A percentile compares a stretch with the other conserved stretches of the same genome.
Evolutionary conservation across 2,329 filamentous ascomycete species (phyloP).

Genomic region (Pseudocercospora eumusae): DNA sequence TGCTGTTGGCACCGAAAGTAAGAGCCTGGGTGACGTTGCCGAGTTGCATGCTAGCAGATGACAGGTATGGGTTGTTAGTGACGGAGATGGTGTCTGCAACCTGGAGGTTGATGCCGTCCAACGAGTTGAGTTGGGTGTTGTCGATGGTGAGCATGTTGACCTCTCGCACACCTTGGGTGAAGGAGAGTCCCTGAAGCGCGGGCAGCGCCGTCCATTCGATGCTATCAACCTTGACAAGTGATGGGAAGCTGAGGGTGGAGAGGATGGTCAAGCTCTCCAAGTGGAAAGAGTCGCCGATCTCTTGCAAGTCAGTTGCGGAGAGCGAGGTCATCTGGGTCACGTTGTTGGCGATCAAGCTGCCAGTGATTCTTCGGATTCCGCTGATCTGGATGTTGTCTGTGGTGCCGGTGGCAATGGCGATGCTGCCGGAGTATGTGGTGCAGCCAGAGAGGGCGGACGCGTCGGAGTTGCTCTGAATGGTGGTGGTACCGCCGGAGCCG

Average conservation of each 20-base stretch:
- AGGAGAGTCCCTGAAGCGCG: constrained; percentile 59
- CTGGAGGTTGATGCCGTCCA: constrained; percentile 78
- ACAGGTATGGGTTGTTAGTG: constrained; percentile 85
- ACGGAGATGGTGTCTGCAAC: constrained; percentile 74
- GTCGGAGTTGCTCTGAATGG: constrained; percentile 63
- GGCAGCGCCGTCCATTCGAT: constrained; percentile 75
- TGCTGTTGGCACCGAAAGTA: constrained; percentile 77
- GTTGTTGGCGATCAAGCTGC: constrained; percentile 54
- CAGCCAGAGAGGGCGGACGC: constrained; percentile 63
- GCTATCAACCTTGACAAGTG: constrained; percentile 64
- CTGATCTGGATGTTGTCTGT: constrained; percentile 62
- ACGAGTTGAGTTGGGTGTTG: constrained; percentile 79
- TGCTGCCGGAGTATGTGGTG: constrained; percentile 66
- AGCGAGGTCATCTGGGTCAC: constrained; percentile 66
- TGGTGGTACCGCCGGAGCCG: constrained; percentile 52
- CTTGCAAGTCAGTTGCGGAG: constrained; percentile 60
- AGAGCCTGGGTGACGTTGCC: constrained; percentile 71
- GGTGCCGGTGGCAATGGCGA: constrained; percentile 63
- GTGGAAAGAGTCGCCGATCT: constrained; percentile 69
- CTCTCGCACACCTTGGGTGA: constrained; percentile 63
- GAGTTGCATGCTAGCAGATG: constrained; percentile 73
- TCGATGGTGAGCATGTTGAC: constrained; percentile 71
- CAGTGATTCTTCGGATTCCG: constrained; percentile 62
- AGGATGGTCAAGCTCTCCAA: constrained; percentile 70
- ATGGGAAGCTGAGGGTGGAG: constrained; percentile 65